phyloP scores from a whole-genome alignment of 257 asterid species.

The Leptodermis oblonga region DNA sequence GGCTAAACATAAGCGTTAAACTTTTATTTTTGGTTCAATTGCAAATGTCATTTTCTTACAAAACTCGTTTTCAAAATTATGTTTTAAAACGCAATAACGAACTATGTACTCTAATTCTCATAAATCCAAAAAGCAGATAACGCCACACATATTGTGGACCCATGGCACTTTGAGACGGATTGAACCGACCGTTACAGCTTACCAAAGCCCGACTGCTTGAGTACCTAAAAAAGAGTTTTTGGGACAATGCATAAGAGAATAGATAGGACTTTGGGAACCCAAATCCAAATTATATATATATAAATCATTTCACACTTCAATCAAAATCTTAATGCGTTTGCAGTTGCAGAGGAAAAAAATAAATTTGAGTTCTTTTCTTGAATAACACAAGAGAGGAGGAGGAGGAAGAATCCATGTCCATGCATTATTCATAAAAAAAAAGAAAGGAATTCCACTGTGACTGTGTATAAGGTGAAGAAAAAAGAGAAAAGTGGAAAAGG shows the following conservation, averaged over 20 bases:
- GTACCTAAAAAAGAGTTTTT: conserved; percentile 52
- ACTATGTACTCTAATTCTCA: conserved; percentile 36
- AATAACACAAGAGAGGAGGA: too few relatives aligned
- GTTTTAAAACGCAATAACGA: too few relatives aligned
- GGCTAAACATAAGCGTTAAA: too few relatives aligned
- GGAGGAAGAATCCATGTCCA: background rate
- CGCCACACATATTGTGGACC: conserved; percentile 41
- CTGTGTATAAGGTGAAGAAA: background rate
- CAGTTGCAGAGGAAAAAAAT: too few relatives aligned
- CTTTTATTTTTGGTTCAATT: too few relatives aligned
- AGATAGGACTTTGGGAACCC: too few relatives aligned
- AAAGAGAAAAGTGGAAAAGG: conserved; percentile 11
- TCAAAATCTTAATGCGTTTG: background rate
- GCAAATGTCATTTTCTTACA: too few relatives aligned
- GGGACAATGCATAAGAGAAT: too few relatives aligned
- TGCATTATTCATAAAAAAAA: conserved; percentile 14
- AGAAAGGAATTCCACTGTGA: background rate
- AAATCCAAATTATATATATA: background rate
- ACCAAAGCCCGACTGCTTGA: conserved; percentile 56
- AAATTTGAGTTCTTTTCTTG: too few relatives aligned
- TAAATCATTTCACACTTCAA: background rate
- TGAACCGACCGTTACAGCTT: conserved; percentile 77
- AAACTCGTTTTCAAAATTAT: too few relatives aligned
- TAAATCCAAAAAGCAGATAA: conserved; percentile 39
- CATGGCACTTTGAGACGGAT: conserved; percentile 23